Evolutionary conservation across 495 filamentous ascomycete species (phyloP), one percentile per base, ranked within the genome.

Genomic region (Podospora comata): DNA sequence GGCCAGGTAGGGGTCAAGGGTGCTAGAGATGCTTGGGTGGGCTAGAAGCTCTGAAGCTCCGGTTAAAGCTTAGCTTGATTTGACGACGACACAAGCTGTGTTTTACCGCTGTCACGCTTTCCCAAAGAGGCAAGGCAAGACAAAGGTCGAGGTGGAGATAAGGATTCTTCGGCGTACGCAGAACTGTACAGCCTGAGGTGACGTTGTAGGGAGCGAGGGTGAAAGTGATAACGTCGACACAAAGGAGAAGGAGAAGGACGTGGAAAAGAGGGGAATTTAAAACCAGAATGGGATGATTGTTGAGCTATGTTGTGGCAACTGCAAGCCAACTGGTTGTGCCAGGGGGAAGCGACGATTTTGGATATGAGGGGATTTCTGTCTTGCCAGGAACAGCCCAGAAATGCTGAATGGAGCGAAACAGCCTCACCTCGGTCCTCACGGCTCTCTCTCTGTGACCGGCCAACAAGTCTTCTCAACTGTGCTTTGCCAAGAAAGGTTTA

Each of bases 301-400:
- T 48, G 39, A 48, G 39, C 39, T 16, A 23, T 23, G 23, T 23
- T 23, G 39, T 48, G 39, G 39, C 39, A 48, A 16, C 39, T 48
- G 39, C 39, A 48, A 13, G 39, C 15, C 39, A 48, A 48, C 39
- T 9, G 39, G 15, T 48, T 5, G 39, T 48, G 15, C 39, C 39
- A 48, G 39, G 39, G 39, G 39, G 39, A 48, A 48, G 39, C 39
- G 39, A 48, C 39, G 39, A 48, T 48, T 48, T 48, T 48, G 55
- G 55, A 26, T 58, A 20, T 62, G 59, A 61, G 65, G 32, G 32
- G 57, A 28, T 61, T 67, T 67, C 32, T 62, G 60, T 58, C 54
- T 13, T 55, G 6, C 64, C 54, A 39, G 60, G 27, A 20, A 30
- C 60, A 62, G 60, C 60, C 60, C 32, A 30, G 26, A 34, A 62